Percentiles rank a stretch among this genome's conserved stretches.
phyloP scores from a whole-genome alignment of 257 asterid genomes.

The Coffea eugenioides region DNA sequence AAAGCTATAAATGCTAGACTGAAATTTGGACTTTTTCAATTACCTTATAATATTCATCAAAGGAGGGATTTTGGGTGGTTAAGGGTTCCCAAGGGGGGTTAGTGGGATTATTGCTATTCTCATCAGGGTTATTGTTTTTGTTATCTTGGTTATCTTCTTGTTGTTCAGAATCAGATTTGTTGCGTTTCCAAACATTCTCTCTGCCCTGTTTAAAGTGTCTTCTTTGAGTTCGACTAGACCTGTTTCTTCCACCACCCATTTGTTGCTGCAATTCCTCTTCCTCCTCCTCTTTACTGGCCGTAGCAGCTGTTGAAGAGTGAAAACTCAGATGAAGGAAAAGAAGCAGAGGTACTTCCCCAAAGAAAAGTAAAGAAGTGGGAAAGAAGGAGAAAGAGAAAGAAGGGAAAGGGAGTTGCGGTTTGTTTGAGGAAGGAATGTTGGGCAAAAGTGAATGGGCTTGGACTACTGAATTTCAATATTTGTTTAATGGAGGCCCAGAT shows the following conservation, averaged over 20 bases:
- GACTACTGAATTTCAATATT: neutral
- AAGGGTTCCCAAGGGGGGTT: slow-evolving; percentile 64
- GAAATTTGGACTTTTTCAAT: neutral
- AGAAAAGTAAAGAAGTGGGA: no score
- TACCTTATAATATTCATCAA: slow-evolving; percentile 91
- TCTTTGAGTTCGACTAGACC: slow-evolving; percentile 94
- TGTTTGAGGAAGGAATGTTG: neutral
- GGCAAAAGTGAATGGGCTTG: neutral
- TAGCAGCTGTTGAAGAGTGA: neutral
- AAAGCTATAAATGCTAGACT: neutral
- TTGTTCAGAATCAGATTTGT: slow-evolving; percentile 46
- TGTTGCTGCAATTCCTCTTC: slow-evolving; percentile 8
- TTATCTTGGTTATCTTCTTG: slow-evolving; percentile 1
- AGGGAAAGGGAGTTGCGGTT: neutral
- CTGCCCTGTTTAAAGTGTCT: slow-evolving; percentile 78
- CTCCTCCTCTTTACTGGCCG: neutral
- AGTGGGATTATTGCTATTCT: slow-evolving; percentile 12
- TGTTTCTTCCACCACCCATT: slow-evolving; percentile 83
- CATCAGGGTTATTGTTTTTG: slow-evolving; percentile 30
- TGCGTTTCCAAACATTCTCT: slow-evolving; percentile 86
- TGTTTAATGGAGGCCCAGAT: neutral
- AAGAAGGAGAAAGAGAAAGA: neutral
- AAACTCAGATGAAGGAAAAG: neutral
- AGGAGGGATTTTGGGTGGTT: slow-evolving; percentile 60
- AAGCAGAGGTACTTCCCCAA: neutral